phyloP scores from a whole-genome alignment of 495 filamentous ascomycete species.

The Immersiella caudata region DNA sequence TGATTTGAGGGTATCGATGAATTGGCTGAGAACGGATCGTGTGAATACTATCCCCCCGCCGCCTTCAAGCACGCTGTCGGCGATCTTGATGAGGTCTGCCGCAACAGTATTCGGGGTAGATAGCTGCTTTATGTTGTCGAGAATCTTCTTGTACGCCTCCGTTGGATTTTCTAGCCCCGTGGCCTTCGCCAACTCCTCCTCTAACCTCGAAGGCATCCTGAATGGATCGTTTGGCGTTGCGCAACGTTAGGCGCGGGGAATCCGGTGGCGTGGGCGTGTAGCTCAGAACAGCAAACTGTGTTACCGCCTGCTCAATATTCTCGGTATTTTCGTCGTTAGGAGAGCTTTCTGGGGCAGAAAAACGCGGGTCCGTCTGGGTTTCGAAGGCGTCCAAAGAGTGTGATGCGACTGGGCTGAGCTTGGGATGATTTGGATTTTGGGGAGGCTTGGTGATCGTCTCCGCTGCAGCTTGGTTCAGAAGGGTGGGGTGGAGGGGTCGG shows the following conservation, averaged over 20 bases:
- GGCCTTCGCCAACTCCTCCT: slow-evolving; percentile 54
- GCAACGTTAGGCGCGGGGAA: background rate
- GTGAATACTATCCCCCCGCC: slow-evolving; percentile 74
- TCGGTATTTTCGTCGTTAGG: background rate
- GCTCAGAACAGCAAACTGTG: background rate
- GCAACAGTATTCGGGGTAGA: slow-evolving; percentile 58
- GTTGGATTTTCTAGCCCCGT: slow-evolving; percentile 48
- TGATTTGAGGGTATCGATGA: slow-evolving; percentile 61
- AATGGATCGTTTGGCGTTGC: background rate
- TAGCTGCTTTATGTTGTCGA: slow-evolving; percentile 62
- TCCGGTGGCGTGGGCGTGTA: background rate
- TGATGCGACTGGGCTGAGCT: background rate
- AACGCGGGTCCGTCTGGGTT: too few relatives aligned
- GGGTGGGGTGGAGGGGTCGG: background rate
- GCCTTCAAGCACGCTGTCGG: slow-evolving; percentile 68
- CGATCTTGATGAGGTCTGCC: slow-evolving; percentile 69
- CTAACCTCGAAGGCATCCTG: background rate
- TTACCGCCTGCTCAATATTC: background rate
- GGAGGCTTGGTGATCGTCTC: background rate
- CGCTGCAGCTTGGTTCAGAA: background rate
- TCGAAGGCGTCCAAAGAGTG: background rate
- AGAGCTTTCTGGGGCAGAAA: too few relatives aligned
- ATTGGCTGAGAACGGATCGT: slow-evolving; percentile 68
- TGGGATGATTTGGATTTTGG: background rate
- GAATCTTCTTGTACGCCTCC: slow-evolving; percentile 66